These are phyloP conservation scores for Periglandula ipomoeae DNA, from an alignment of 2,329 filamentous ascomycete species.

Conservation along the genomic window DNA sequence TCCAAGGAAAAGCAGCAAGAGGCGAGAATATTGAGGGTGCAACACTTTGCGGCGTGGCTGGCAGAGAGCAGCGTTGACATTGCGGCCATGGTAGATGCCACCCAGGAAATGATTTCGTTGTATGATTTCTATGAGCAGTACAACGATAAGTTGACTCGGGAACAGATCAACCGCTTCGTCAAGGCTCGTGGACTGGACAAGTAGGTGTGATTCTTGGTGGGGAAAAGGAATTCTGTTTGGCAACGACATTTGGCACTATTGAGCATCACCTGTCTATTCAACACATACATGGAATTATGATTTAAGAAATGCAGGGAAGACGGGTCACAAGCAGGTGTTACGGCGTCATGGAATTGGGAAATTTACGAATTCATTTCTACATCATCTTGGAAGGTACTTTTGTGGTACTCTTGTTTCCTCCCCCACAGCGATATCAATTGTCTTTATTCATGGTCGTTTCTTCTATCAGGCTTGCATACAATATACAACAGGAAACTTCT, in stretches of 20 bases:
- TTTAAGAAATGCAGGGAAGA: not conserved
- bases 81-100: constrained; percentile 76
- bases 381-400: not conserved
- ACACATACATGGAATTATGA: not conserved
- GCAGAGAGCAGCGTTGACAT: constrained; percentile 82
- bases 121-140: constrained; percentile 63
- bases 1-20: constrained; percentile 41
- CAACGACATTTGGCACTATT: too few relatives aligned
- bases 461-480: not conserved
- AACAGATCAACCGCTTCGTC: constrained; percentile 50
- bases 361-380: not conserved
- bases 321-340: not conserved
- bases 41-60: constrained; percentile 64
- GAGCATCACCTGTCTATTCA: not conserved
- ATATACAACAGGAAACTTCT: not conserved
- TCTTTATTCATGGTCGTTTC: not conserved
- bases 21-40: constrained; percentile 54
- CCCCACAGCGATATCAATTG: not conserved
- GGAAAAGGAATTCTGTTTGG: not conserved
- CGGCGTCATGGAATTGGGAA: not conserved
- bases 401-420: not conserved
- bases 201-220: constrained; percentile 14
- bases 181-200: constrained; percentile 49
- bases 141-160: constrained; percentile 48
- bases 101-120: constrained; percentile 82